Percentiles rank a stretch among this genome's conserved stretches.
phyloP scores from a whole-genome alignment of 306 rosid genomes.

The Cyclanthera cordifolia region DNA sequence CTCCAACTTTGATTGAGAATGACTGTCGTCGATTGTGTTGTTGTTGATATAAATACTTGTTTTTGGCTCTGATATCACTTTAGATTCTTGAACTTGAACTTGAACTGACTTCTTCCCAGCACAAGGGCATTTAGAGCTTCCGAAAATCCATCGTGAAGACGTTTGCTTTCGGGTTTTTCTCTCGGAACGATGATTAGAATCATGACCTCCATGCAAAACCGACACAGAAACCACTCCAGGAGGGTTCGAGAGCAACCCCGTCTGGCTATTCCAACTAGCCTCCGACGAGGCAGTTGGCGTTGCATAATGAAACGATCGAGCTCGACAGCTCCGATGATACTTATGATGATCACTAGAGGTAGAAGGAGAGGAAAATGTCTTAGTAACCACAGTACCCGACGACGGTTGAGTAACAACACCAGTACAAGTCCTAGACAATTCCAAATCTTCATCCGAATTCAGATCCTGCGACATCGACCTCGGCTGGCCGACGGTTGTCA shows the following conservation, averaged over 20 bases:
- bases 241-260: conserved; percentile 53
- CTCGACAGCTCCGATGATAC: conserved; percentile 32
- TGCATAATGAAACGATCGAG: conserved; percentile 43
- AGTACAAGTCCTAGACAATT: background rate
- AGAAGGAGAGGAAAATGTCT: conserved; percentile 30
- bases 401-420: background rate
- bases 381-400: background rate
- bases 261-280: conserved; percentile 84
- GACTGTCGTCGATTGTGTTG: background rate
- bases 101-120: conserved; percentile 58
- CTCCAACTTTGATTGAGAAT: background rate
- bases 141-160: conserved; percentile 29
- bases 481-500: conserved; percentile 15
- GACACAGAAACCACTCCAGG: conserved; percentile 39
- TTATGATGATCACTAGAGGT: conserved; percentile 41
- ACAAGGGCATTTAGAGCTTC: conserved; percentile 61
- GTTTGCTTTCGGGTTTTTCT: conserved; percentile 12
- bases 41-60: background rate
- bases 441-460: background rate
- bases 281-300: conserved; percentile 85
- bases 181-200: conserved; percentile 17
- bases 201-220: conserved; percentile 20
- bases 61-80: conserved; percentile 23
- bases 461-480: conserved; percentile 8
- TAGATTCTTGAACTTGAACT: conserved; percentile 41